A percentile compares a stretch with the other conserved stretches of the same genome.
phyloP scores from a whole-genome alignment of 108 stramenopile species.

The Aurantiochytrium sp. region DNA sequence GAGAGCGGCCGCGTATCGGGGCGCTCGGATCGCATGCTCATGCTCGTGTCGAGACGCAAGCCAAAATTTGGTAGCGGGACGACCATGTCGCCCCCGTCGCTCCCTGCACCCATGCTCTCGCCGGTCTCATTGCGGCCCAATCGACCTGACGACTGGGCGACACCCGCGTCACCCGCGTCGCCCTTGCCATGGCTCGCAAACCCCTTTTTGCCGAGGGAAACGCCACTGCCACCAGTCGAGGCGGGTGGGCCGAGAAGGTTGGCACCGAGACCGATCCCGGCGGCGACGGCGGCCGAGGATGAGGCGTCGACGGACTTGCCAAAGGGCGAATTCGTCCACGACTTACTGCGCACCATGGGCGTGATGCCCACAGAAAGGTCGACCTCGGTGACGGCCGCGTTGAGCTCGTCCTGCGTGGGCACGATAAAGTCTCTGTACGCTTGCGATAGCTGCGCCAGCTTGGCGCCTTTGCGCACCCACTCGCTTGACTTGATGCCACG shows the following conservation, averaged over 20 bases:
- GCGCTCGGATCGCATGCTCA: background rate
- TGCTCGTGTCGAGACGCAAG: background rate
- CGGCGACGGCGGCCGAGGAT: too few species aligned
- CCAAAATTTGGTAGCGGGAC: background rate
- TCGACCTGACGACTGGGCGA: background rate
- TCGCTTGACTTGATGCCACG: background rate
- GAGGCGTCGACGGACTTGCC: background rate
- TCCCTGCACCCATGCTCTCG: background rate
- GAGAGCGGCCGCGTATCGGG: background rate
- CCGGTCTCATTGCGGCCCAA: background rate
- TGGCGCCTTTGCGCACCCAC: slow-evolving; percentile 4
- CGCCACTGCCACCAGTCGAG: too few species aligned
- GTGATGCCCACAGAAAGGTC: background rate
- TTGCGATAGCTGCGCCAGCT: slow-evolving; percentile 1
- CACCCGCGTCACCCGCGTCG: background rate
- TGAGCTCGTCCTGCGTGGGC: background rate
- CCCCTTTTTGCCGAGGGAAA: background rate
- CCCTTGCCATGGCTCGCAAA: background rate
- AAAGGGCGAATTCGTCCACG: background rate
- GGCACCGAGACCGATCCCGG: too few species aligned
- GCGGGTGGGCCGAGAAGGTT: too few species aligned
- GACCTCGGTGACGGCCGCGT: slow-evolving; percentile 23
- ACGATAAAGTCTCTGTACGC: background rate
- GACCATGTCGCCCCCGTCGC: background rate
- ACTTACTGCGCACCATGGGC: background rate